Percentiles rank a stretch among this genome's conserved stretches.
Conservation (phyloP, 495 filamentous ascomycete species). For the Podospora comata region DNA sequence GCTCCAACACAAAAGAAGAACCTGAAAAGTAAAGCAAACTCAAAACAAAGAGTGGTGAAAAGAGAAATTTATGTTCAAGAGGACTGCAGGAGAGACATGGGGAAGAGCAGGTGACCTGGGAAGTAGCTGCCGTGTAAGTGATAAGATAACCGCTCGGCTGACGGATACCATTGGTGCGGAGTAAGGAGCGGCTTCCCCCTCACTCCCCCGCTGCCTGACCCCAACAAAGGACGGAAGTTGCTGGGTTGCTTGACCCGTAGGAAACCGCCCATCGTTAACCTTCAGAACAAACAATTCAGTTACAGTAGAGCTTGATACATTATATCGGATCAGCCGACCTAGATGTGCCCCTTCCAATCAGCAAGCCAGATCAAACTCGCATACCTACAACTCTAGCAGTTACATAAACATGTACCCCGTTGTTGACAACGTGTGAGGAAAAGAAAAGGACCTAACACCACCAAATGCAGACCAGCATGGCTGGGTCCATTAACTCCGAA, state of each 20-base stretch:
- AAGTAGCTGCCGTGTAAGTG: conserved; percentile 21
- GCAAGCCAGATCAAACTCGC: not conserved
- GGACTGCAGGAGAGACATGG: not conserved
- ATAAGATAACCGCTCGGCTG: conserved; percentile 22
- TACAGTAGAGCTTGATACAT: not conserved
- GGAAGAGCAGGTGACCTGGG: conserved; percentile 1
- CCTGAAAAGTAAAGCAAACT: not conserved
- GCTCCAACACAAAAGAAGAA: not conserved
- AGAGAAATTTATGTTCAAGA: not conserved
- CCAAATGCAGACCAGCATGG: not conserved
- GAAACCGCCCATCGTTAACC: not conserved
- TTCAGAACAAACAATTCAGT: not conserved
- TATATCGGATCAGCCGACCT: not conserved
- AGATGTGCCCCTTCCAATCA: not conserved
- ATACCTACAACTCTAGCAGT: not conserved
- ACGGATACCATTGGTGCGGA: conserved; percentile 14
- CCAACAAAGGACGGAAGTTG: conserved; percentile 3
- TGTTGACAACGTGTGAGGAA: not conserved
- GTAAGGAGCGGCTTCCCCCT: conserved; percentile 4
- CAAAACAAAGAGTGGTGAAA: not conserved
- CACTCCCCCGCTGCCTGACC: not conserved
- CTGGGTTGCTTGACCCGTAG: not conserved
- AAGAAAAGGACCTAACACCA: not conserved
- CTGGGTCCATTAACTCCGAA: not conserved
- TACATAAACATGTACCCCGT: not conserved